A percentile compares a stretch with the other conserved stretches of the same genome.
Evolutionary conservation across 768 basidiomycete genomes (phyloP).

Genomic region (Lactifluus hygrophoroides): DNA sequence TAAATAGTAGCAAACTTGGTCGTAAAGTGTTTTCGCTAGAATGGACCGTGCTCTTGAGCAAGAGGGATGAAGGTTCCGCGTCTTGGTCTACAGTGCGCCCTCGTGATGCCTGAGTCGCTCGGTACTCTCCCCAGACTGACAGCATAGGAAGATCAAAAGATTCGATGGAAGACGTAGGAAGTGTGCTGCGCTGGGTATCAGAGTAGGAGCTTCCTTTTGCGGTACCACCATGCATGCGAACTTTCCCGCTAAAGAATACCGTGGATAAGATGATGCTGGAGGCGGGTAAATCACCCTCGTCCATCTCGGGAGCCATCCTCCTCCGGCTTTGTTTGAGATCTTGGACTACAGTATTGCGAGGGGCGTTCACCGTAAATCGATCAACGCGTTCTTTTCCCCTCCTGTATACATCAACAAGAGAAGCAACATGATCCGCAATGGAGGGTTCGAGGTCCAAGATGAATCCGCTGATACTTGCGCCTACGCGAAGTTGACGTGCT

Average conservation of each 20-base stretch:
- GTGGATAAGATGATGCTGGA: slow-evolving; percentile 59
- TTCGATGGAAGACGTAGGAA: slow-evolving; percentile 48
- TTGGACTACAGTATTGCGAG: slow-evolving; percentile 32
- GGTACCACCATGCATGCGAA: slow-evolving; percentile 57
- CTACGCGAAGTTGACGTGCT: slow-evolving; percentile 49
- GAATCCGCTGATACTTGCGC: slow-evolving; percentile 74
- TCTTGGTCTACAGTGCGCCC: slow-evolving; percentile 27
- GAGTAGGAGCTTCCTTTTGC: slow-evolving; percentile 21
- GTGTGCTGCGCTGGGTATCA: slow-evolving; percentile 45
- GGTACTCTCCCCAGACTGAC: slow-evolving; percentile 79
- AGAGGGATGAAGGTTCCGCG: slow-evolving; percentile 48
- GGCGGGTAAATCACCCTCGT: slow-evolving; percentile 36
- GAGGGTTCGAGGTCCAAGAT: slow-evolving; percentile 75
- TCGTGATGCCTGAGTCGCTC: slow-evolving; percentile 42
- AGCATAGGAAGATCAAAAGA: slow-evolving; percentile 66
- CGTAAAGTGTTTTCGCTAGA: slow-evolving; percentile 79
- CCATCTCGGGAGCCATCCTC: slow-evolving; percentile 17
- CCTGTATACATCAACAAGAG: slow-evolving; percentile 78
- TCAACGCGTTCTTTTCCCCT: slow-evolving; percentile 74
- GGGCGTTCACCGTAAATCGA: slow-evolving; percentile 47
- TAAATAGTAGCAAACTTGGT: slow-evolving; percentile 78
- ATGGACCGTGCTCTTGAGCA: slow-evolving; percentile 85
- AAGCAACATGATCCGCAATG: slow-evolving; percentile 70
- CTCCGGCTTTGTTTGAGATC: neutral
- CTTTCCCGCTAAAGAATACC: slow-evolving; percentile 77